phyloP scores from a whole-genome alignment of 2,329 filamentous ascomycete species.

The Penicillium sp. region DNA sequence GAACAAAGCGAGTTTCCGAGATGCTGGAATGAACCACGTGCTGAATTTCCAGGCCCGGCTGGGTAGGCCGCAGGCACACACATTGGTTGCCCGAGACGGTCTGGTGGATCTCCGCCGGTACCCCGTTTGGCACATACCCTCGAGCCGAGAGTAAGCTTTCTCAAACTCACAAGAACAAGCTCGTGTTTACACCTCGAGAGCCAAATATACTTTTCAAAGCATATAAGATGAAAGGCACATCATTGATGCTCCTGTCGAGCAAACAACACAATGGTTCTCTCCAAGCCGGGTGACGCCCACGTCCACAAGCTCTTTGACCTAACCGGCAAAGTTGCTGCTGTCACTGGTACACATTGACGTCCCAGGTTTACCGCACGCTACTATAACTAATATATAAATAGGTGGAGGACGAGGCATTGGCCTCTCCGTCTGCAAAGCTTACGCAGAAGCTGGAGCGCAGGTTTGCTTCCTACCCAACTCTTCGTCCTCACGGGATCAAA shows the following conservation, averaged over 20 bases:
- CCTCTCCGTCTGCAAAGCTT: conserved; percentile 45
- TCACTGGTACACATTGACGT: neutral
- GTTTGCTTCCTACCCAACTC: conserved; percentile 24
- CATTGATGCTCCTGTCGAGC: too few species aligned
- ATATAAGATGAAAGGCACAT: too few species aligned
- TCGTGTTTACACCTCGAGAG: conserved; percentile 34
- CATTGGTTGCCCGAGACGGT: too few species aligned
- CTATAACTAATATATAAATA: neutral
- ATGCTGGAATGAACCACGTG: too few species aligned
- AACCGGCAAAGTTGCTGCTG: conserved; percentile 1
- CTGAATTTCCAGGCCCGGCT: too few species aligned
- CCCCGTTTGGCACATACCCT: too few species aligned
- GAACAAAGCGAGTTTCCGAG: too few species aligned
- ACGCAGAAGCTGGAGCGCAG: conserved; percentile 46
- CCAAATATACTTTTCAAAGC: neutral
- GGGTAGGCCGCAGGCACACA: too few species aligned
- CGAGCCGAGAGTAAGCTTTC: too few species aligned
- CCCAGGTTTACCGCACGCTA: too few species aligned
- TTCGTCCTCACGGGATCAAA: neutral
- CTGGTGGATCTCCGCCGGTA: too few species aligned
- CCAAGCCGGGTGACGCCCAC: neutral
- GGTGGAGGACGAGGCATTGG: conserved; percentile 38
- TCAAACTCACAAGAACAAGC: too few species aligned
- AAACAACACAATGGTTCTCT: conserved; percentile 5
- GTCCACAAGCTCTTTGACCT: conserved; percentile 3